Evolutionary conservation across 352 stramenopile genomes (phyloP).

Genomic region (Blastocystis sp.): DNA sequence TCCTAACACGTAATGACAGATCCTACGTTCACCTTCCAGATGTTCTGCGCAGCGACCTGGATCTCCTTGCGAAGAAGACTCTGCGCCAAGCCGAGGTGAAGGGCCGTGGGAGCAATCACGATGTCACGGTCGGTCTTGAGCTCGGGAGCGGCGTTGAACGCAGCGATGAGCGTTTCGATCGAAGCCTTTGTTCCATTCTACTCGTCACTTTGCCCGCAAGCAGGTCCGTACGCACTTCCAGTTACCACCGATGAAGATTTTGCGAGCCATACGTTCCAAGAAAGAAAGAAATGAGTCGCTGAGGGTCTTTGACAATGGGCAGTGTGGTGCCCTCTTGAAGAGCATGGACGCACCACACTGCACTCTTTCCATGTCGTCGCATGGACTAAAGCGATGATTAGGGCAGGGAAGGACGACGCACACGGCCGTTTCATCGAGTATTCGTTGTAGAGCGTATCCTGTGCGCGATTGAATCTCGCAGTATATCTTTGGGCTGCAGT

Average conservation of each 20-base stretch:
- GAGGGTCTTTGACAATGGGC: constrained; percentile 16
- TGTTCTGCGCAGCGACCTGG: constrained; percentile 79
- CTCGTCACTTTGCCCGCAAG: constrained; percentile 74
- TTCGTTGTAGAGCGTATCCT: constrained; percentile 60
- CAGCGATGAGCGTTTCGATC: constrained; percentile 76
- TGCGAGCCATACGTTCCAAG: constrained; percentile 74
- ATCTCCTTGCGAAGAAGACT: constrained; percentile 76
- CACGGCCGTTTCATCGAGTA: constrained; percentile 33
- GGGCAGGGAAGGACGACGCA: neutral
- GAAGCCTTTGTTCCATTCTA: constrained; percentile 75
- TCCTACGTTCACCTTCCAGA: constrained; percentile 74
- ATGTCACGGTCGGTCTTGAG: constrained; percentile 77
- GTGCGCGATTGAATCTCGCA: too few species aligned
- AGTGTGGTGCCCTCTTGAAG: constrained; percentile 3
- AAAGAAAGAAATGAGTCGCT: constrained; percentile 42
- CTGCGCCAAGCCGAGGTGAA: constrained; percentile 77
- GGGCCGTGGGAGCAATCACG: constrained; percentile 77
- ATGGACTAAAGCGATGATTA: neutral
- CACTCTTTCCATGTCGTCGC: neutral
- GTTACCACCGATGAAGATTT: constrained; percentile 75
- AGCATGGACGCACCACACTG: neutral
- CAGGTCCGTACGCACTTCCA: constrained; percentile 2
- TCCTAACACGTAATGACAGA: constrained; percentile 66
- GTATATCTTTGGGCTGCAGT: too few species aligned
- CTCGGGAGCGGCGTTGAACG: constrained; percentile 72